These are phyloP conservation scores for Dicorynia guianensis DNA, from an alignment of 306 rosid species.

Conservation along the genomic window DNA sequence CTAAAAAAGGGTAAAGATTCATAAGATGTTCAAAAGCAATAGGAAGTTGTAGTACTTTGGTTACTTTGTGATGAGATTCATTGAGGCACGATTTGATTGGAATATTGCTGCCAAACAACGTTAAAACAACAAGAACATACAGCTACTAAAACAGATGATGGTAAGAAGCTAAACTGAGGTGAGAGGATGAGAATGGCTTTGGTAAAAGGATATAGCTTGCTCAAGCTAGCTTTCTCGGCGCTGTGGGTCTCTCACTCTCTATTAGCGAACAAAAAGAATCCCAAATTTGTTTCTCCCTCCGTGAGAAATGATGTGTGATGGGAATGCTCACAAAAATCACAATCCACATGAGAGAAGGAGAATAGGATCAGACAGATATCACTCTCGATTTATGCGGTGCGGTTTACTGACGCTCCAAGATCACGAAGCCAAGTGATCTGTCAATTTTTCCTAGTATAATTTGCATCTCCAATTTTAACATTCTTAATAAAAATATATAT, in stretches of 20 bases:
- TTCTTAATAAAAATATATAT: background rate
- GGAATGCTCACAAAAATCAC: conserved; percentile 20
- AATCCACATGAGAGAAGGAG: conserved; percentile 43
- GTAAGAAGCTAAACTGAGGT: background rate
- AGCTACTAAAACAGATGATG: background rate
- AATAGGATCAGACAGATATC: conserved; percentile 50
- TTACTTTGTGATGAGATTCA: background rate
- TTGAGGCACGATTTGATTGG: conserved; percentile 41
- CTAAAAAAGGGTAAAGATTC: conserved; percentile 36
- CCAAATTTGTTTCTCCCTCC: conserved; percentile 18
- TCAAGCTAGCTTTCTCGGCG: background rate
- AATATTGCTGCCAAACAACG: background rate
- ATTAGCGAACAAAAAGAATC: background rate
- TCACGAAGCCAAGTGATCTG: conserved; percentile 49
- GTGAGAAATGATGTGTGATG: conserved; percentile 7
- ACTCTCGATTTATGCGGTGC: conserved; percentile 44
- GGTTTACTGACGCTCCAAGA: conserved; percentile 47
- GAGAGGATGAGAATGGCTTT: background rate
- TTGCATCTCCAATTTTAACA: background rate
- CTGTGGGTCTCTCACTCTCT: background rate
- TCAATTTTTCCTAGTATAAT: conserved; percentile 11
- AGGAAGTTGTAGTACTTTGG: background rate
- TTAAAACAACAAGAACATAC: background rate
- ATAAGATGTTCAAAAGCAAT: conserved; percentile 37
- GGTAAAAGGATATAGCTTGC: background rate